Conservation (phyloP, 2,329 filamentous ascomycete species). For the Fusarium miscanthi region DNA sequence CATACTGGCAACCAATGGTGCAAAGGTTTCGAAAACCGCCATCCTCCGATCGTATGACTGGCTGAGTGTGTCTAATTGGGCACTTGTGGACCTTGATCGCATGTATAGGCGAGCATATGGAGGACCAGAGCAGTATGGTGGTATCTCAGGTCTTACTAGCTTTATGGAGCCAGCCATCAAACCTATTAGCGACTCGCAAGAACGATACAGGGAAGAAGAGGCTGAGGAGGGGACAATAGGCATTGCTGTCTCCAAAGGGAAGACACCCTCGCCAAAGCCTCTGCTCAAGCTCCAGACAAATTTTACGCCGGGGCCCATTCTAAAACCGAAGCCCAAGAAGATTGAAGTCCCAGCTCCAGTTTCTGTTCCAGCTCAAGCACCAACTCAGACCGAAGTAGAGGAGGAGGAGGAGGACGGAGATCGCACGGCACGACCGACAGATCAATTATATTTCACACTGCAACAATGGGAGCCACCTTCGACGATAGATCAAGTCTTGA, state of each 20-base stretch:
- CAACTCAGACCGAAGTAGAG: constrained; percentile 25
- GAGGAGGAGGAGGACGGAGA: constrained; percentile 52
- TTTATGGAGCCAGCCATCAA: constrained; percentile 41
- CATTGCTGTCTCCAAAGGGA: constrained; percentile 42
- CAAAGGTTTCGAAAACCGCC: constrained; percentile 61
- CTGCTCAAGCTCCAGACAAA: constrained; percentile 58
- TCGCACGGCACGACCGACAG: constrained; percentile 53
- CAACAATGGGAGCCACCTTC: constrained; percentile 46
- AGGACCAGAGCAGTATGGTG: constrained; percentile 57
- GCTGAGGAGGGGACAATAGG: constrained; percentile 37
- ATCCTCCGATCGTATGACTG: constrained; percentile 68
- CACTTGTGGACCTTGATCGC: constrained; percentile 64
- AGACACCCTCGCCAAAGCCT: constrained; percentile 44
- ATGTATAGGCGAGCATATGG: constrained; percentile 69
- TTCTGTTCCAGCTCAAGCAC: not conserved
- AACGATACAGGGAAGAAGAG: constrained; percentile 41
- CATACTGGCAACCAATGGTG: constrained; percentile 64
- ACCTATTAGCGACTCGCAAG: constrained; percentile 35
- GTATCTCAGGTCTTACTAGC: constrained; percentile 55
- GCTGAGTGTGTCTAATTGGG: constrained; percentile 62
- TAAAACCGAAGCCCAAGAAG: constrained; percentile 30
- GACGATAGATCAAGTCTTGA: constrained; percentile 60
- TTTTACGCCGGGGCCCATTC: constrained; percentile 46
- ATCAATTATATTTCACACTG: constrained; percentile 44
- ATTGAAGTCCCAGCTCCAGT: not conserved